Evolutionary conservation across 495 filamentous ascomycete genomes (phyloP), one percentile per base, ranked within the genome.

Genomic region (Aspergillus funiculosus): DNA sequence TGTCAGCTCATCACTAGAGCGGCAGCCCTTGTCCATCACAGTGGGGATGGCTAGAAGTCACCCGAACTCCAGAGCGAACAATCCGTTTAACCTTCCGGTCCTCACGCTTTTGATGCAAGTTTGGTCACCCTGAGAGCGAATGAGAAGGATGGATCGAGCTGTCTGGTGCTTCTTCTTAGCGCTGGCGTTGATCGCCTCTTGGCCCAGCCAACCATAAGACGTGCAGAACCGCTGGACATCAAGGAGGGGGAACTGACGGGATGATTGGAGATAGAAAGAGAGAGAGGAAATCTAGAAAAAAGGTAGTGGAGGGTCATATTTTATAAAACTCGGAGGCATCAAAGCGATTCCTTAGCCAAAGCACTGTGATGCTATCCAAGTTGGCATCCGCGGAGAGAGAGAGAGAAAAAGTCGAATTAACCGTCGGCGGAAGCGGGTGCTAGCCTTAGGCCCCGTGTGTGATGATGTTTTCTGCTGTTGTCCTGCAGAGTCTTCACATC

Each of bases 1-100:
- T 32, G 21, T 24, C 19, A 30, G 41, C 45, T 49, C 51, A 38
- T 29, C 39, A 46, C 39, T 51, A 48, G 46, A 54, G 57, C 59
- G 60, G 58, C 59, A 41, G 39, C 42, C 51, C 65, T 56, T 58
- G 61, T 59, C 63, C 61, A 58, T 69, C 66, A 69, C 66, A 63
- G 63, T 60, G 63, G 47, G 36, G 50, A 48, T 18, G 15, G 22
- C 22, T 21, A 32, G 25, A 32, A 32, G 39, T 39, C 44, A 38
- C 39, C 50, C 50, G 48, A 35, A 52, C 43, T 39, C 31, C 38
- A 38, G 26, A 28, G 46, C 28, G 40, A 41, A 29, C 7, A 43
- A 42, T 44, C 24, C 11, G 17, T 30, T 37, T 39, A 44, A 41
- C 20, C 34, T 48, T 35, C 40, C 46, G 31, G 26, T 26, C 20